These are phyloP conservation scores for Cornus kousa DNA, from an alignment of 148 eudicot species.

Conservation along the genomic window DNA sequence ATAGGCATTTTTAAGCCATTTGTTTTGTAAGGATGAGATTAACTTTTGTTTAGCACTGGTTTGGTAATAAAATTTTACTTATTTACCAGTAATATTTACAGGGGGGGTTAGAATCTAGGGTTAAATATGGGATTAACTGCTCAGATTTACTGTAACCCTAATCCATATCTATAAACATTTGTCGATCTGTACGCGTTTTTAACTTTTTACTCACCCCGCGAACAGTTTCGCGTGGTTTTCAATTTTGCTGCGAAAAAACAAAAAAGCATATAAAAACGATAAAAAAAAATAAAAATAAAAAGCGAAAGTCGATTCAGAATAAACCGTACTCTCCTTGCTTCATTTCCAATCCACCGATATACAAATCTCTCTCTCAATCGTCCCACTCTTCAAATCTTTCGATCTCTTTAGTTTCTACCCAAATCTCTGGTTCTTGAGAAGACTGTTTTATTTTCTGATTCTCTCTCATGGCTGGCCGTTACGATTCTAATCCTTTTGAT, in stretches of 20 bases:
- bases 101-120: no score
- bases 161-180: no score
- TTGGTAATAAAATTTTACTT: no score
- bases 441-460: not conserved
- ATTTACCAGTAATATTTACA: no score
- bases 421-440: not conserved
- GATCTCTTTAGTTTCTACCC: slow-evolving; percentile 8
- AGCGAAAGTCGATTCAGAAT: not conserved
- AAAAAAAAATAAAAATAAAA: not conserved
- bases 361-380: not conserved
- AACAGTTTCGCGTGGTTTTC: not conserved
- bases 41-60: no score
- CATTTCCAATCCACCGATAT: not conserved
- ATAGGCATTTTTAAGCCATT: no score
- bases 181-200: no score
- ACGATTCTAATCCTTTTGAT: slow-evolving; percentile 57
- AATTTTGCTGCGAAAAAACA: not conserved
- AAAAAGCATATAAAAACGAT: not conserved
- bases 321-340: not conserved
- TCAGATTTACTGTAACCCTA: no score
- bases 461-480: slow-evolving; percentile 36
- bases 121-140: no score
- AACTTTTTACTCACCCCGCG: no score
- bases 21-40: no score
- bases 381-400: not conserved